A percentile compares a stretch with the other conserved stretches of the same genome.
Conservation (phyloP, 371 early-diverging fungal genomes). For the Rhizomucor pusillus region DNA sequence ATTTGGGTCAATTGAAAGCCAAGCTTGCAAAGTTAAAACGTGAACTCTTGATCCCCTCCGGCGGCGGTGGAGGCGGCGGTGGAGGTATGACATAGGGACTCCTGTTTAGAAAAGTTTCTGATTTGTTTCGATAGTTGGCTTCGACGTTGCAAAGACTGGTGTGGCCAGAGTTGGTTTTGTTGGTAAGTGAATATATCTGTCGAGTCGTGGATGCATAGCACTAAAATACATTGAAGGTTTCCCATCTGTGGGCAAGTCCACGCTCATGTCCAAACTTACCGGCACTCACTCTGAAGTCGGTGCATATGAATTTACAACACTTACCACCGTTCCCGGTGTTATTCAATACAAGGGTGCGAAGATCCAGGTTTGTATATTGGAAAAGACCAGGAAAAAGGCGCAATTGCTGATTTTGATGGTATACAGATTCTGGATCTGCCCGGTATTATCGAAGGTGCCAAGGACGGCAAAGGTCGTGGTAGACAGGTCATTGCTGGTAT, state of each 20-base stretch:
- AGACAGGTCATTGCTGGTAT: constrained; percentile 83
- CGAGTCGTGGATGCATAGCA: neutral
- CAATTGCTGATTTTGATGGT: too few species aligned
- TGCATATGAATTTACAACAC: constrained; percentile 99
- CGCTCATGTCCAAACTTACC: constrained; percentile 97
- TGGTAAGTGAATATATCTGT: constrained; percentile 33
- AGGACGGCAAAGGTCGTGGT: constrained; percentile 99
- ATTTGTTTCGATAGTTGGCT: constrained; percentile 67
- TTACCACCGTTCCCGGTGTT: constrained; percentile 97
- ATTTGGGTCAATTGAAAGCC: constrained; percentile 98
- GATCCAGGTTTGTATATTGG: constrained; percentile 52
- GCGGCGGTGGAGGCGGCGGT: constrained; percentile 79
- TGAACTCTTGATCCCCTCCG: constrained; percentile 88
- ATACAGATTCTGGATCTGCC: constrained; percentile 69
- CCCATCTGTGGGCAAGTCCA: constrained; percentile 98
- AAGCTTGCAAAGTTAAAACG: constrained; percentile 96
- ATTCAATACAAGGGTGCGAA: constrained; percentile 99
- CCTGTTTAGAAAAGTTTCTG: neutral
- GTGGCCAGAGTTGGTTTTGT: constrained; percentile 95
- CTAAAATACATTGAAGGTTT: constrained; percentile 76
- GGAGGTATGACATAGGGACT: constrained; percentile 24
- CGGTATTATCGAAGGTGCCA: constrained; percentile 99
- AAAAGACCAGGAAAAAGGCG: neutral
- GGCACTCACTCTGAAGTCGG: constrained; percentile 97
- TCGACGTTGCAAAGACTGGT: constrained; percentile 97